Evolutionary conservation across 495 filamentous ascomycete species (phyloP), one percentile per base, ranked within the genome.

Genomic region (Hyaloscypha variabilis): DNA sequence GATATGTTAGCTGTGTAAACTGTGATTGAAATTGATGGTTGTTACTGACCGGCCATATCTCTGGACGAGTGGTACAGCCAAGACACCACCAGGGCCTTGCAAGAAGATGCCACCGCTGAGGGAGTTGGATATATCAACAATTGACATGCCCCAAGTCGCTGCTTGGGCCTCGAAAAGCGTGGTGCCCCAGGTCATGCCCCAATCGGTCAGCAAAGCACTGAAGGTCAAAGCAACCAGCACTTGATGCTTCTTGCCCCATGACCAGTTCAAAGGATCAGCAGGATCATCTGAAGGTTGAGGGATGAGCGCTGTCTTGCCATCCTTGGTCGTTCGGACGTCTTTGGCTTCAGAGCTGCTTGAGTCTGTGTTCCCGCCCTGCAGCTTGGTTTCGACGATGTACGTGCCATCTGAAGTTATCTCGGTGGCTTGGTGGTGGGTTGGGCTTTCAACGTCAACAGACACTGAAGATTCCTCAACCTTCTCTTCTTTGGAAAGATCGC

Each of bases 231-330:
- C 62, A 34, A 64, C 62, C 28, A 64, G 62, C 8, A 64, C 62
- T 8, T 17, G 8, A 24, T 64, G 62, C 26, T 64, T 64, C 62
- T 64, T 64, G 14, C 26, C 31, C 62, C 62, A 64, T 59, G 84
- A 80, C 87, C 87, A 89, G 60, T 87, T 88, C 66, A 89, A 73
- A 17, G 87, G 86, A 62, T 89, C 86, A 52, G 87, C 80, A 3
- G 84, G 83, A 63, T 87, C 82, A 53, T 76, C 73, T 0, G 86
- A 87, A 6, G 87, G 87, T 3, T 81, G 76, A 10, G 87, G 87
- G 49, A 87, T 78, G 39, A 89, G 74, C 14, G 88, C 81, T 62
- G 87, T 82, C 53, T 87, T 66, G 58, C 62, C 62, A 46, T 64
- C 62, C 36, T 64, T 64, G 21, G 53, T 50, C 8, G 26, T 55